Base-by-base conservation (phyloP, 768 basidiomycete genomes). In the Clitopilus hobsonii region DNA sequence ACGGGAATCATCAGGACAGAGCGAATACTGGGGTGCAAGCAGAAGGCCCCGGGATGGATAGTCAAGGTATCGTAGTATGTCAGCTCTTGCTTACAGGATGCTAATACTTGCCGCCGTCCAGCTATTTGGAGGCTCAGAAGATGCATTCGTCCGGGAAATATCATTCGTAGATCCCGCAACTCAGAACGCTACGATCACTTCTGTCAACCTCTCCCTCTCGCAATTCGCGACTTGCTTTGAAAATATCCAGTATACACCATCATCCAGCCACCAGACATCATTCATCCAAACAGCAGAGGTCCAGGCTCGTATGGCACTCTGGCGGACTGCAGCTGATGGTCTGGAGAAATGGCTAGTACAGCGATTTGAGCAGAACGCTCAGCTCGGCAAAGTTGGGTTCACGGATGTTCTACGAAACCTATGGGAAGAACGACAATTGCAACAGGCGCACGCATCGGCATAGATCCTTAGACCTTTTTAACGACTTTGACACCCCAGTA, bases 281-380 rank as follows among this genome's bases (percentile, higher is more conserved):
- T 98, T 98, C 67, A 68, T 75, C 4, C 95, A 97, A 69, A 92
- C 93, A n/a, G 95, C 95, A 1, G 88, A 94, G 71, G 85, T 98
- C 53, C 89, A 93, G 67, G 82, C 91, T 2, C 83, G 91, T 53
- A 81, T 89, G 82, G 75, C 82, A 2, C 73, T 91, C 53, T 93
- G 91, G 90, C 78, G 89, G 63, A 82, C 81, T 28, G 83, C 91
- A 49, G 89, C 92, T 6, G 88, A 92, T 68, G 81, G 83, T 60
- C 75, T 98, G 36, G 95, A 98, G 74, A 77, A 75, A 62, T 94
- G 89, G 84, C 82, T 94, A 52, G 85, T 87, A 23, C 85, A 94
- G 70, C 81, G 94, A 55, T 97, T 98, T 61, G 88, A 91, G 69
- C 87, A 92, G 67, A 98, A 98, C 65, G 95, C 95, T 2, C 89